A percentile compares a stretch with the other conserved stretches of the same genome.
phyloP scores from a whole-genome alignment of 225 moss, liverwort and hornwort genomes.

The Rhytidiadelphus loreus region DNA sequence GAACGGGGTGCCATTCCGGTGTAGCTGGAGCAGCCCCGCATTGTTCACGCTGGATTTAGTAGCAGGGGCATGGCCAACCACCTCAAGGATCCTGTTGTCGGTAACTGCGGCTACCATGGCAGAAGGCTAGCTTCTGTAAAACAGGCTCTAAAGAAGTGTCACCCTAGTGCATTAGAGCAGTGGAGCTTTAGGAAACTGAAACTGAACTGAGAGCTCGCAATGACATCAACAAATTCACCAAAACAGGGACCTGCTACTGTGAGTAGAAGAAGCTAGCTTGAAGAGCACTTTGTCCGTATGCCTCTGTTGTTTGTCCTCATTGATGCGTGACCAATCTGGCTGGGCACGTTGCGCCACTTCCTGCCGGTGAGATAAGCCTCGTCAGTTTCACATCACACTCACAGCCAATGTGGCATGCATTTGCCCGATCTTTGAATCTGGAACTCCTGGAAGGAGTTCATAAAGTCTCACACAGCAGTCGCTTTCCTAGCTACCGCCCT shows the following conservation, averaged over 20 bases:
- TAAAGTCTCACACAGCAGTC: not conserved
- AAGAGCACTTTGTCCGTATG: not conserved
- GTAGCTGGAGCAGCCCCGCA: slow-evolving; percentile 9
- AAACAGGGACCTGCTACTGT: not conserved
- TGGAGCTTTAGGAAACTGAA: not conserved
- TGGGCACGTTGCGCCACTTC: not conserved
- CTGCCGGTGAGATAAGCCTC: not conserved
- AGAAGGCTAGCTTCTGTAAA: not conserved
- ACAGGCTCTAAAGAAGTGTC: not conserved
- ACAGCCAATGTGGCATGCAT: not conserved
- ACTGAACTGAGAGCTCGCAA: not conserved
- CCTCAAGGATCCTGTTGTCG: not conserved
- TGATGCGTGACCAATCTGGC: not conserved
- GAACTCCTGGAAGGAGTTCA: not conserved
- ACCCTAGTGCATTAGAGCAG: not conserved
- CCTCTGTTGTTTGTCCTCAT: not conserved
- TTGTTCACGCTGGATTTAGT: not conserved
- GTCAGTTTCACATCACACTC: not conserved
- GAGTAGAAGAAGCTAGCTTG: not conserved
- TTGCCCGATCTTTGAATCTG: not conserved
- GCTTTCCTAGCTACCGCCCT: not conserved
- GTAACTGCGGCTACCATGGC: not conserved
- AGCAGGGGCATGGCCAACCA: not conserved
- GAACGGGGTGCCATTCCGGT: slow-evolving; percentile 12
- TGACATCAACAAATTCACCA: not conserved